phyloP scores from a whole-genome alignment of 768 basidiomycete genomes.

The Mycena metata region DNA sequence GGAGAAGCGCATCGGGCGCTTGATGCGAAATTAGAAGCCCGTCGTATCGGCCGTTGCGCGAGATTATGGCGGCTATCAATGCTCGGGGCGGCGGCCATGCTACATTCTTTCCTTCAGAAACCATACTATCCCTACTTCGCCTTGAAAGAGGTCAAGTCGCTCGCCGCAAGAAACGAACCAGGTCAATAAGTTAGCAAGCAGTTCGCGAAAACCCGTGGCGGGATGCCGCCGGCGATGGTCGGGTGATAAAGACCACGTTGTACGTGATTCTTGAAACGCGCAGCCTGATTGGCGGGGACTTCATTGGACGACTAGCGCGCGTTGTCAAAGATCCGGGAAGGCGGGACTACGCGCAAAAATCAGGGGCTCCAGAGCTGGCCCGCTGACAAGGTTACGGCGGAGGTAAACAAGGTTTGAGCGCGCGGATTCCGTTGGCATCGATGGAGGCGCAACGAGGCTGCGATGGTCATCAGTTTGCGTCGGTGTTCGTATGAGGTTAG shows the following conservation, averaged over 20 bases:
- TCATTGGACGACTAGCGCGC: conserved; percentile 30
- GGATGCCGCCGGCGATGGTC: conserved; percentile 15
- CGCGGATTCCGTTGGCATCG: conserved; percentile 10
- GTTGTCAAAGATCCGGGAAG: conserved; percentile 22
- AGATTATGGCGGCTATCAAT: conserved; percentile 32
- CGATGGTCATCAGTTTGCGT: conserved; percentile 12
- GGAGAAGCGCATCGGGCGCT: conserved; percentile 30
- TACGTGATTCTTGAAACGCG: conserved; percentile 30
- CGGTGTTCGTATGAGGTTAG: conserved; percentile 2
- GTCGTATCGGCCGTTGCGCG: conserved; percentile 24
- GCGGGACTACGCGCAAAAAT: conserved; percentile 19
- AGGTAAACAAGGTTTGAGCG: conserved; percentile 31
- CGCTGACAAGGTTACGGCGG: conserved; percentile 21
- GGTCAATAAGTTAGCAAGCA: background rate
- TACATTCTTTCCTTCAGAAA: conserved; percentile 13
- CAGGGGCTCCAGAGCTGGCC: conserved; percentile 6
- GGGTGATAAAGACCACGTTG: conserved; percentile 23
- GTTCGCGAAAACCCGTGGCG: conserved; percentile 13
- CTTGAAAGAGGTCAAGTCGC: background rate
- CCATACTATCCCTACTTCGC: conserved; percentile 8
- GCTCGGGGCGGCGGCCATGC: conserved; percentile 18
- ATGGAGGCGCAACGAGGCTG: conserved; percentile 19
- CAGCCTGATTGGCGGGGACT: conserved; percentile 31
- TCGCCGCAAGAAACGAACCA: background rate
- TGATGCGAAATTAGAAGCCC: conserved; percentile 36